Evolutionary conservation across 83 land plant species (phyloP).

Genomic region (Larix sibirica): DNA sequence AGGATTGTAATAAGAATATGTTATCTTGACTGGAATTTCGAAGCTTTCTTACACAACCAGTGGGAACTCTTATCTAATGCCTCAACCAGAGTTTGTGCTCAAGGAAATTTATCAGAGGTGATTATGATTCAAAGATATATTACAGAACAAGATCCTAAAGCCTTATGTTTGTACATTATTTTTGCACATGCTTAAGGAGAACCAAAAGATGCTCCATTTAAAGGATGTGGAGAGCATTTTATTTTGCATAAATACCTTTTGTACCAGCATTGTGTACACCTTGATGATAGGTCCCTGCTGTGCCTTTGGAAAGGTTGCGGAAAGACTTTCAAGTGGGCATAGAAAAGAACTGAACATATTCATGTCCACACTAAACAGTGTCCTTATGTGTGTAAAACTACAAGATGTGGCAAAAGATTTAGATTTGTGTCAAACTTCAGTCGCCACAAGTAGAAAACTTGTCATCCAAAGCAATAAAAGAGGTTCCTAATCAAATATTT

Average conservation of each 20-base stretch:
- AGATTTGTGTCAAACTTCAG: constrained; percentile 99
- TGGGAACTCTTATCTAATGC: no score
- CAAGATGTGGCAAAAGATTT: constrained; percentile 94
- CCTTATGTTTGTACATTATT: no score
- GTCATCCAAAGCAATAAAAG: constrained; percentile 60
- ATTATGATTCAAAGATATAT: no score
- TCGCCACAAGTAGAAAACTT: constrained; percentile 98
- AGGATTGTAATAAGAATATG: no score
- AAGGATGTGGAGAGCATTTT: constrained; percentile 92
- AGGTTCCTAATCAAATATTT: background rate
- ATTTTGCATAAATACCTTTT: constrained; percentile 94
- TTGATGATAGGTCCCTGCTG: constrained; percentile 90
- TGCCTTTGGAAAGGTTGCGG: constrained; percentile 99
- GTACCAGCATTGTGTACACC: constrained; percentile 91
- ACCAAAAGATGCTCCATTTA: constrained; percentile 9
- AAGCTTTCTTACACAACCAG: no score
- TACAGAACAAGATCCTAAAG: no score
- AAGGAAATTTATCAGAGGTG: no score
- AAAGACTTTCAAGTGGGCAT: constrained; percentile 98
- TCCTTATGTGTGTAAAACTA: constrained; percentile 79
- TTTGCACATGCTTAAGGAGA: no score
- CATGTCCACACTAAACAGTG: constrained; percentile 98
- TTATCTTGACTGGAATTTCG: no score
- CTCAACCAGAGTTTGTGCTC: no score
- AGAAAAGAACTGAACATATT: constrained; percentile 99